These are phyloP conservation scores for Brassica hybrid DNA, from an alignment of 441 rosid genomes.

Conservation along the genomic window DNA sequence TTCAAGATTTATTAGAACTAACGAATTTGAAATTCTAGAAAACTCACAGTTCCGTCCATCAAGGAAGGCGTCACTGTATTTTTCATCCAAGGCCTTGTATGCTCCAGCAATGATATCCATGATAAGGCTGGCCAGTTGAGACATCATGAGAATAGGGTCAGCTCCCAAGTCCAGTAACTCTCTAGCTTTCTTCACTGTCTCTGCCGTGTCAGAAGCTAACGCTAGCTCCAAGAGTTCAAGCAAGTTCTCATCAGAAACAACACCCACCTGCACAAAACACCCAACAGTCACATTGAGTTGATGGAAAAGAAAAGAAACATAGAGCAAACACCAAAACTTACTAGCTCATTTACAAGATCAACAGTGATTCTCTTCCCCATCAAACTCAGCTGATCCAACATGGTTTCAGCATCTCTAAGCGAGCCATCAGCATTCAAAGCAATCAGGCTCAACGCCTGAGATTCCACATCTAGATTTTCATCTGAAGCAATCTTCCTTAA, in stretches of 20 bases:
- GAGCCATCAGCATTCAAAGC: conserved; percentile 95
- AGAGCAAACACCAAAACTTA: conserved; percentile 51
- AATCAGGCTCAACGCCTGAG: conserved; percentile 81
- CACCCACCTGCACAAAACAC: conserved; percentile 70
- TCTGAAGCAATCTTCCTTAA: conserved; percentile 66
- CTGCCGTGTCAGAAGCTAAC: conserved; percentile 91
- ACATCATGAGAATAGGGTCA: conserved; percentile 89
- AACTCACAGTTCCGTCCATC: conserved; percentile 80
- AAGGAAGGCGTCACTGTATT: conserved; percentile 52
- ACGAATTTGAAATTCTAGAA: background rate
- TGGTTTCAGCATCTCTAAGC: conserved; percentile 95
- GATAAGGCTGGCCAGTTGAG: conserved; percentile 92
- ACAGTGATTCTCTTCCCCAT: conserved; percentile 85
- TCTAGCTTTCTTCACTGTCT: conserved; percentile 90
- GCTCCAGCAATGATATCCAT: conserved; percentile 96
- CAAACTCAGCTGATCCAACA: conserved; percentile 92
- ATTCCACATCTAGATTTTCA: conserved; percentile 84
- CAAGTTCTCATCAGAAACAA: conserved; percentile 89
- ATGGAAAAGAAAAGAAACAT: conserved; percentile 27
- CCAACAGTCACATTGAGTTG: conserved; percentile 27
- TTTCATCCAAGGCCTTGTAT: conserved; percentile 55
- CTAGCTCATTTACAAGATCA: conserved; percentile 91
- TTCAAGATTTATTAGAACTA: background rate
- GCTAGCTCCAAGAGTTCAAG: conserved; percentile 92
- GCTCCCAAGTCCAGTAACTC: conserved; percentile 85